Evolutionary conservation across 495 filamentous ascomycete genomes (phyloP).

Genomic region (Tuber umbilicatum): DNA sequence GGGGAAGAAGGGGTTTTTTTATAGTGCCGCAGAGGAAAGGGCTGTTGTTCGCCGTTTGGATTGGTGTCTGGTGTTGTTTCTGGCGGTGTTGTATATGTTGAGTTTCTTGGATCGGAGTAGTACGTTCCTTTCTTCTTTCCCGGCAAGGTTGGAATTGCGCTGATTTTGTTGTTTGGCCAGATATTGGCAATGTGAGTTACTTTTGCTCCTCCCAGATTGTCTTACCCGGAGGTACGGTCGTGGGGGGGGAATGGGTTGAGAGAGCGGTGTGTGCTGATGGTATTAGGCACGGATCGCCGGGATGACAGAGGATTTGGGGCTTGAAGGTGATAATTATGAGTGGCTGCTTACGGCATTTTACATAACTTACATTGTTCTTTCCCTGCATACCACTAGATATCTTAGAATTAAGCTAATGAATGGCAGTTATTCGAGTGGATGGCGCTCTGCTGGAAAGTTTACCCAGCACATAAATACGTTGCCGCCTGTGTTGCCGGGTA

Average conservation of each 20-base stretch:
- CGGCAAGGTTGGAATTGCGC: background rate
- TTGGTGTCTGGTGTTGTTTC: constrained; percentile 65
- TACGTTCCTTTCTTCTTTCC: constrained; percentile 18
- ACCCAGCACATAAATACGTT: constrained; percentile 49
- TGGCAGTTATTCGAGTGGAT: constrained; percentile 61
- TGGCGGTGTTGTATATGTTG: constrained; percentile 74
- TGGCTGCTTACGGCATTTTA: constrained; percentile 81
- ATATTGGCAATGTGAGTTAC: constrained; percentile 39
- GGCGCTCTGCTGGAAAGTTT: constrained; percentile 65
- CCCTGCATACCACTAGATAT: background rate
- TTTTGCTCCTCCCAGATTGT: background rate
- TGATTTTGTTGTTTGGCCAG: constrained; percentile 14
- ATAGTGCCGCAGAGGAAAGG: constrained; percentile 68
- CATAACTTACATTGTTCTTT: constrained; percentile 51
- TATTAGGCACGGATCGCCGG: constrained; percentile 48
- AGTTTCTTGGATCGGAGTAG: constrained; percentile 45
- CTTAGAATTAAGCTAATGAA: constrained; percentile 9
- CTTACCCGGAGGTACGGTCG: background rate
- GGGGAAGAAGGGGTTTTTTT: constrained; percentile 46
- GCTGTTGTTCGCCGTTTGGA: constrained; percentile 69
- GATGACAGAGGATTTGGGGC: constrained; percentile 50
- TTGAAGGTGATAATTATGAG: constrained; percentile 51
- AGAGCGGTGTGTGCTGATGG: constrained; percentile 3
- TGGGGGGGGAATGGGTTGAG: constrained; percentile 2
- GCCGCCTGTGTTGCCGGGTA: constrained; percentile 42